These are phyloP conservation scores for Ogataea methylovora DNA, from an alignment of 805 yeast genomes.

Conservation along the genomic window DNA sequence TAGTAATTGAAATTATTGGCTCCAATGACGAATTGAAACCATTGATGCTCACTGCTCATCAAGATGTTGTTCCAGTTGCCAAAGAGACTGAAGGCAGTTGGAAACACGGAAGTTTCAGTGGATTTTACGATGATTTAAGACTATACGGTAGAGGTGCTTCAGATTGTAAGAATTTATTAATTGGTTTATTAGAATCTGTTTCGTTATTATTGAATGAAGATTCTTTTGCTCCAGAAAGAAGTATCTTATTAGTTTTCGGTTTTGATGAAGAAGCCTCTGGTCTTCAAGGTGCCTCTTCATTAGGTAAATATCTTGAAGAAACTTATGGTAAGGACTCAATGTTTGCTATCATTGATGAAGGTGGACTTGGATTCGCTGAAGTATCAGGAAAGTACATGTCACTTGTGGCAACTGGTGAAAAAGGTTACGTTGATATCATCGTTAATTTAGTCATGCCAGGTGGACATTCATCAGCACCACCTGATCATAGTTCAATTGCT, in stretches of 20 bases:
- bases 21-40: conserved; percentile 47
- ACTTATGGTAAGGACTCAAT: conserved; percentile 56
- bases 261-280: conserved; percentile 78
- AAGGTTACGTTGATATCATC: conserved; percentile 31
- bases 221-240: conserved; percentile 52
- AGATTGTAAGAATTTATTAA: conserved; percentile 67
- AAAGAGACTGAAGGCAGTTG: conserved; percentile 46
- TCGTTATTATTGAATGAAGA: conserved; percentile 41
- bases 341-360: conserved; percentile 53
- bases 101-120: conserved; percentile 61
- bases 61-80: conserved; percentile 76
- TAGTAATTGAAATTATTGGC: conserved; percentile 61
- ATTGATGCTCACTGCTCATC: conserved; percentile 64
- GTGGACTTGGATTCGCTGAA: conserved; percentile 27
- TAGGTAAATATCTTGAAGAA: conserved; percentile 39
- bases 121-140: conserved; percentile 55
- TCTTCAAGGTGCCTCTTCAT: conserved; percentile 46
- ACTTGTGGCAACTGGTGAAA: conserved; percentile 41
- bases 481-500: conserved; percentile 74
- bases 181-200: conserved; percentile 60
- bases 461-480: conserved; percentile 54
- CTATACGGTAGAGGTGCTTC: conserved; percentile 74
- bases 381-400: conserved; percentile 31
- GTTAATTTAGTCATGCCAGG: conserved; percentile 49
- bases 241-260: conserved; percentile 61